phyloP scores from a whole-genome alignment of 2,329 filamentous ascomycete genomes.

The Cladobotryum protrusum region DNA sequence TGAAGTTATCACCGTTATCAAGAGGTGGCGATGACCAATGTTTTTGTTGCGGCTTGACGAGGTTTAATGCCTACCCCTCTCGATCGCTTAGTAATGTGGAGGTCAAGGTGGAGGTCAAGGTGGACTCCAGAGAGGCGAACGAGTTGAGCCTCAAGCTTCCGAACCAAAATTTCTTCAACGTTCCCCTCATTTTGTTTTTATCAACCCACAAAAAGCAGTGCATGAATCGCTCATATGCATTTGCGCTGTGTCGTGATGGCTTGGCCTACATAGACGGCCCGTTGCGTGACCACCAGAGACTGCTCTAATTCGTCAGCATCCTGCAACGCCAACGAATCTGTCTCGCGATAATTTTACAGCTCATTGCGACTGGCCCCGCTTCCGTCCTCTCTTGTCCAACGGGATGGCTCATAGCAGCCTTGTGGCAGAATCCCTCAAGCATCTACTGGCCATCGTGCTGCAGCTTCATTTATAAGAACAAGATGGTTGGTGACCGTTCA shows the following conservation, averaged over 20 bases:
- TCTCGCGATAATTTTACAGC: constrained; percentile 7
- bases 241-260: constrained; percentile 8
- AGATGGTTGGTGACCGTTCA: constrained; percentile 5
- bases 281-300: constrained; percentile 4
- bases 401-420: not conserved
- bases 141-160: not conserved
- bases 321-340: constrained; percentile 12
- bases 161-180: not conserved
- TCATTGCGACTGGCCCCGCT: constrained; percentile 9
- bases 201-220: too few relatives aligned
- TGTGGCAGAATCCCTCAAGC: not conserved
- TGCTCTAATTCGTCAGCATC: constrained; percentile 10
- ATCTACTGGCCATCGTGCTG: constrained; percentile 1
- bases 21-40: not conserved
- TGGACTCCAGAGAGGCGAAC: too few relatives aligned
- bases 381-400: not conserved
- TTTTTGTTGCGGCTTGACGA: not conserved
- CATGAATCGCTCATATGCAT: not conserved
- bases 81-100: not conserved
- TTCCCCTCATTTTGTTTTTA: too few relatives aligned
- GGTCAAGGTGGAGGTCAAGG: too few relatives aligned
- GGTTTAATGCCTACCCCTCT: not conserved
- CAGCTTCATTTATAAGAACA: constrained; percentile 6
- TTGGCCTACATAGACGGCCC: not conserved
- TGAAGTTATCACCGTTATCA: not conserved